phyloP scores from a whole-genome alignment of 139 green algal genomes.

The Tetraselmis chui region DNA sequence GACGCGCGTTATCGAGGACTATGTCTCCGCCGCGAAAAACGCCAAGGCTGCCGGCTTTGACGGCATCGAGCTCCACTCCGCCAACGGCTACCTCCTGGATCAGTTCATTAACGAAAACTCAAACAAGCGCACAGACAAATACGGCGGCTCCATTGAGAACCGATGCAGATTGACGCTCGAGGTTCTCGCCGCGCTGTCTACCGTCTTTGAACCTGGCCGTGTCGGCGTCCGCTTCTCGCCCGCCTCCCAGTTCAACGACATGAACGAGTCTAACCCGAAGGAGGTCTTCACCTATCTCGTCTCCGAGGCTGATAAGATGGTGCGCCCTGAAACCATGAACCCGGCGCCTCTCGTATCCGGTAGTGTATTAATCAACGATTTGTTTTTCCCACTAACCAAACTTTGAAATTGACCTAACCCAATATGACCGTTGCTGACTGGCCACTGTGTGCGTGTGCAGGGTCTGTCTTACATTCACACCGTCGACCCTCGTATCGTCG shows the following conservation, averaged over 20 bases:
- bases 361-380: too few species aligned
- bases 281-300: slow-evolving; percentile 14
- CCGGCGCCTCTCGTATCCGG: too few species aligned
- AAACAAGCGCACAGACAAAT: slow-evolving; percentile 62
- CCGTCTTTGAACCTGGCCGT: slow-evolving; percentile 42
- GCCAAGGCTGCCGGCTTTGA: slow-evolving; percentile 27
- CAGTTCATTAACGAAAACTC: slow-evolving; percentile 50
- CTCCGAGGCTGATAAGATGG: neutral
- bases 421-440: too few species aligned
- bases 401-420: too few species aligned
- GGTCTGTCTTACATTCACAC: slow-evolving; percentile 69
- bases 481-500: slow-evolving; percentile 49
- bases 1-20: slow-evolving; percentile 30
- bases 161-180: slow-evolving; percentile 42
- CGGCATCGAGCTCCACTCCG: slow-evolving; percentile 2
- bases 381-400: too few species aligned
- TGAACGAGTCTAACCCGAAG: slow-evolving; percentile 27
- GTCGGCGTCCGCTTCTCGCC: slow-evolving; percentile 67
- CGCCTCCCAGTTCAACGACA: slow-evolving; percentile 44
- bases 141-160: slow-evolving; percentile 58
- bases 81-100: slow-evolving; percentile 49
- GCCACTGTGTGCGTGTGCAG: too few species aligned
- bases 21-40: slow-evolving; percentile 32
- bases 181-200: slow-evolving; percentile 39
- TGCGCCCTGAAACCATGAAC: neutral